These are phyloP conservation scores for Fraxinus quadrangulata DNA, from an alignment of 257 asterid genomes.

Conservation along the genomic window DNA sequence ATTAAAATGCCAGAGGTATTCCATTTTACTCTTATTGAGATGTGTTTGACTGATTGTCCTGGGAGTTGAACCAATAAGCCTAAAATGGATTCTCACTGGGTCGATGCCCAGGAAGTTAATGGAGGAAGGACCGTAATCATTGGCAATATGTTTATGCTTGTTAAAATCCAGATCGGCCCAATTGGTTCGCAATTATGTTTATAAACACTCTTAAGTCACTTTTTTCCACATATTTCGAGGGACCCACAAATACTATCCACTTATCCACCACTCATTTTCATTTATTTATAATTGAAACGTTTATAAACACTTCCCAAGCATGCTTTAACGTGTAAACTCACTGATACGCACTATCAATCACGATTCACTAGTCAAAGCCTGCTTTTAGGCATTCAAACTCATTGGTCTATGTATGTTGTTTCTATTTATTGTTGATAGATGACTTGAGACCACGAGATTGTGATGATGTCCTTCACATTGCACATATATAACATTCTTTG, in stretches of 20 bases:
- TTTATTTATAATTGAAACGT: too few species aligned
- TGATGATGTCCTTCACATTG: not conserved
- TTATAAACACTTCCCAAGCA: too few species aligned
- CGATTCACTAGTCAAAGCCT: not conserved
- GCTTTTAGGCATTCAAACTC: not conserved
- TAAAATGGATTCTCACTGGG: not conserved
- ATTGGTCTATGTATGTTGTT: not conserved
- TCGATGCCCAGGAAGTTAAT: not conserved
- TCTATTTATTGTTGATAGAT: not conserved
- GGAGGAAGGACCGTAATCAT: not conserved
- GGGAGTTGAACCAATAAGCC: constrained; percentile 3
- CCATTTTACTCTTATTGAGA: constrained; percentile 2
- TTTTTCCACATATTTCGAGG: too few species aligned
- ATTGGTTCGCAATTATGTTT: not conserved
- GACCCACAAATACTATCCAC: too few species aligned
- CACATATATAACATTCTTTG: constrained; percentile 1
- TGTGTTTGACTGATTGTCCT: constrained; percentile 4
- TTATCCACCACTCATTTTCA: too few species aligned
- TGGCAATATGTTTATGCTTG: not conserved
- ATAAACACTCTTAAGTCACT: too few species aligned
- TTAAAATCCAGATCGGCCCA: not conserved
- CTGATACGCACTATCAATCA: not conserved
- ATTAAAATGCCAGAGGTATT: constrained; percentile 94
- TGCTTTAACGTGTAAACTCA: not conserved
- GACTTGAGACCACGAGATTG: not conserved